Conservation (phyloP, 805 yeast genomes). For the Schizosaccharomyces octosporus region DNA sequence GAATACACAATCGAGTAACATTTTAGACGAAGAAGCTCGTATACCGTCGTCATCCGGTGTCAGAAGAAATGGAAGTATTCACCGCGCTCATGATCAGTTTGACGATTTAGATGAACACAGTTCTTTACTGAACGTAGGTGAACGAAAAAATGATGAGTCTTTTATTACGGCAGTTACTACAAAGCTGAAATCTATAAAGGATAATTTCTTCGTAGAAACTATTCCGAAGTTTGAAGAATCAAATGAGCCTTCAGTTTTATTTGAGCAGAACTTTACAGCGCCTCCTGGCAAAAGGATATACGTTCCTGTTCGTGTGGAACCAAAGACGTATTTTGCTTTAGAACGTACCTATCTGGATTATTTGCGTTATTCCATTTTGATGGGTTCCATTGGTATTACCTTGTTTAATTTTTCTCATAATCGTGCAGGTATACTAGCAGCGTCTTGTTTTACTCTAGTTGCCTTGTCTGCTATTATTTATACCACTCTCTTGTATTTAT, state of each 20-base stretch:
- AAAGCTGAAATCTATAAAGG: background rate
- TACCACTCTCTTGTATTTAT: constrained; percentile 47
- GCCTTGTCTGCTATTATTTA: constrained; percentile 52
- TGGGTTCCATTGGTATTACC: constrained; percentile 74
- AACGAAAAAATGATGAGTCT: background rate
- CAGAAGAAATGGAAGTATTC: background rate
- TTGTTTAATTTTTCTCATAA: constrained; percentile 62
- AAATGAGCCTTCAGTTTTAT: constrained; percentile 1
- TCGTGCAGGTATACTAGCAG: constrained; percentile 43
- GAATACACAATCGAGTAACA: background rate
- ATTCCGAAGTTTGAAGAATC: constrained; percentile 1
- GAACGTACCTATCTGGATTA: constrained; percentile 87
- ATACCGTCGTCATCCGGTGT: constrained; percentile 12
- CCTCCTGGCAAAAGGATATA: constrained; percentile 78
- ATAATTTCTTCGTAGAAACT: constrained; percentile 5
- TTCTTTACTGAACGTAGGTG: constrained; percentile 6
- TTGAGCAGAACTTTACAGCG: constrained; percentile 6
- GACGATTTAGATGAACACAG: constrained; percentile 9
- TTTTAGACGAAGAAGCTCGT: constrained; percentile 14
- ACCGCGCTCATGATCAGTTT: constrained; percentile 6
- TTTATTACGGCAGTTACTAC: background rate
- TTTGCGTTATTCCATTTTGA: constrained; percentile 71
- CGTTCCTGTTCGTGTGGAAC: constrained; percentile 90
- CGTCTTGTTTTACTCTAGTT: constrained; percentile 64
- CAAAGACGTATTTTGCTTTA: constrained; percentile 95